Evolutionary conservation across 179 eudicot genomes (phyloP).

Genomic region (Drosera spatulata): DNA sequence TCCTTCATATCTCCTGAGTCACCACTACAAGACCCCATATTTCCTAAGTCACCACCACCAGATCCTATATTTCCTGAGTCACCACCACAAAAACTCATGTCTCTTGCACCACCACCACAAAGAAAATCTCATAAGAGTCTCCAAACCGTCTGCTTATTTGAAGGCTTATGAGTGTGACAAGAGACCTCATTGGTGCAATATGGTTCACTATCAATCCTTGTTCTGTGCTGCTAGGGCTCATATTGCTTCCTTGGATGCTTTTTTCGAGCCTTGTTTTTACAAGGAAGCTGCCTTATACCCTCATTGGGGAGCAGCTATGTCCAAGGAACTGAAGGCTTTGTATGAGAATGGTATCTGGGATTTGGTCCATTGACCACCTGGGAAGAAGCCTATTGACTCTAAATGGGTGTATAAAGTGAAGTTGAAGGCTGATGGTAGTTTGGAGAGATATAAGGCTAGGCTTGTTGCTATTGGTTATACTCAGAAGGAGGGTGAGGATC

Average conservation of each 20-base stretch:
- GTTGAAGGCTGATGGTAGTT: background rate
- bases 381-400: background rate
- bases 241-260: background rate
- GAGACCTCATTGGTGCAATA: too few species aligned
- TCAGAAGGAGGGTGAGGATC: background rate
- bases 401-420: background rate
- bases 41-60: background rate
- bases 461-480: conserved; percentile 1
- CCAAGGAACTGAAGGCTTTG: background rate
- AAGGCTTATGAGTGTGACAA: conserved; percentile 3
- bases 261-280: background rate
- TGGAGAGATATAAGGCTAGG: background rate
- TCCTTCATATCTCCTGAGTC: too few species aligned
- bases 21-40: too few species aligned
- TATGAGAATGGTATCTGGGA: background rate
- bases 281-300: background rate
- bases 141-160: background rate
- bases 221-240: background rate
- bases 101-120: too few species aligned
- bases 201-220: too few species aligned
- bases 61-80: too few species aligned
- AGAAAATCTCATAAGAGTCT: too few species aligned
- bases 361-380: background rate
- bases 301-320: background rate
- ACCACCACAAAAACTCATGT: too few species aligned